These are phyloP conservation scores for Bombardia bombarda DNA, from an alignment of 495 filamentous ascomycete species.

Conservation along the genomic window DNA sequence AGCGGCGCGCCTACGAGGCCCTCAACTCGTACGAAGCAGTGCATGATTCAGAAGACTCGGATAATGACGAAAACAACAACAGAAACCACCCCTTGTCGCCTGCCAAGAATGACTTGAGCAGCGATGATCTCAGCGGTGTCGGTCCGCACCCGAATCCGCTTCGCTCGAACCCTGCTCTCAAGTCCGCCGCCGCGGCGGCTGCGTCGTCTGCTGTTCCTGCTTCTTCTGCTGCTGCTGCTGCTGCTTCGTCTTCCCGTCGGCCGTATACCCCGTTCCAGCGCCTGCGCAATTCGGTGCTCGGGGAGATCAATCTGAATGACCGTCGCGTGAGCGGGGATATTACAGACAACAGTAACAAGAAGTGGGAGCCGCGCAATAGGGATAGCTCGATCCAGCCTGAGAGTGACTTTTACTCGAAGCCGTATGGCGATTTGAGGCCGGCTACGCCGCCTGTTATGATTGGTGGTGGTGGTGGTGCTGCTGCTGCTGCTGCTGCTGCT, in stretches of 20 bases:
- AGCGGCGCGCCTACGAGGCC: conserved; percentile 38
- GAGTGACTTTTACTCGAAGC: conserved; percentile 42
- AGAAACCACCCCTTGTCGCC: too few species aligned
- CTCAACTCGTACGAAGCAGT: conserved; percentile 36
- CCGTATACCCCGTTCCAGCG: conserved; percentile 22
- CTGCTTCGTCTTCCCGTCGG: not conserved
- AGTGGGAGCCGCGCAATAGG: conserved; percentile 17
- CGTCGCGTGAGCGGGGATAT: conserved; percentile 26
- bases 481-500: too few species aligned
- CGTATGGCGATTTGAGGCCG: conserved; percentile 40
- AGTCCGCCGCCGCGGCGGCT: too few species aligned
- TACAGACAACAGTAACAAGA: conserved; percentile 16
- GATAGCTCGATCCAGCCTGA: conserved; percentile 44
- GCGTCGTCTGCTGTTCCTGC: too few species aligned
- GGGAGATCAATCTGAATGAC: conserved; percentile 35
- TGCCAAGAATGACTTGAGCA: conserved; percentile 8
- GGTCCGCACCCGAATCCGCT: conserved; percentile 38
- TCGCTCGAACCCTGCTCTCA: conserved; percentile 38
- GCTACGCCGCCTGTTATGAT: conserved; percentile 41
- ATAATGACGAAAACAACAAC: conserved; percentile 27
- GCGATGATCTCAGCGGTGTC: conserved; percentile 8
- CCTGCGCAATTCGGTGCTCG: conserved; percentile 25
- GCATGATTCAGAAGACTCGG: conserved; percentile 18
- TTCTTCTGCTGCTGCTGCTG: not conserved
- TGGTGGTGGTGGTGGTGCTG: conserved; percentile 9